Evolutionary conservation across 139 green algal genomes (phyloP).

Genomic region (Marvania coccoides): DNA sequence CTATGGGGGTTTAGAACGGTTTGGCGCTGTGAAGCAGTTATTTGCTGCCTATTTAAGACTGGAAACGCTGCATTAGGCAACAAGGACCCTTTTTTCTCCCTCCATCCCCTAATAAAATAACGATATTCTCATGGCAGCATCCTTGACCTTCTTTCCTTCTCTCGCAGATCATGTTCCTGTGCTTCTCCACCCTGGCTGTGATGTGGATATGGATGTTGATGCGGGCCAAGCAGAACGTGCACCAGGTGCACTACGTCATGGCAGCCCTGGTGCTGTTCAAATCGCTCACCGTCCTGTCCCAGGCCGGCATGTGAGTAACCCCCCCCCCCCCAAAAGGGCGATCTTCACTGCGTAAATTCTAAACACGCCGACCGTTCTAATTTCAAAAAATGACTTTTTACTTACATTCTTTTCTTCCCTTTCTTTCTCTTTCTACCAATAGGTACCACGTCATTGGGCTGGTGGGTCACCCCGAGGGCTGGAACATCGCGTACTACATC

Average conservation of each 20-base stretch:
- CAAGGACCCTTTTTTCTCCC: too few relatives aligned
- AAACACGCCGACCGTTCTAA: too few relatives aligned
- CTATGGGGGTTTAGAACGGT: too few relatives aligned
- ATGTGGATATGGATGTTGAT: conserved; percentile 60
- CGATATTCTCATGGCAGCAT: not conserved
- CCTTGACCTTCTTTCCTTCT: not conserved
- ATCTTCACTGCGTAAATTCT: too few relatives aligned
- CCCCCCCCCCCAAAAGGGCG: too few relatives aligned
- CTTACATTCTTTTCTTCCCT: too few relatives aligned
- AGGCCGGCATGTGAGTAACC: conserved; percentile 11
- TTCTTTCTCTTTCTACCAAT: too few relatives aligned
- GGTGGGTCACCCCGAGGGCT: conserved; percentile 74
- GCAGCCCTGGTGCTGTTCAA: conserved; percentile 77
- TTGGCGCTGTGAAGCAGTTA: too few relatives aligned
- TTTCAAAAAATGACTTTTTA: too few relatives aligned
- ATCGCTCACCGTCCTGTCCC: conserved; percentile 74
- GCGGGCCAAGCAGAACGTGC: conserved; percentile 33
- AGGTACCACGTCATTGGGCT: conserved; percentile 76
- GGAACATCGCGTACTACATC: conserved; percentile 92
- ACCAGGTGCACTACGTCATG: conserved; percentile 95
- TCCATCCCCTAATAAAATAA: too few relatives aligned
- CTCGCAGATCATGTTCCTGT: conserved; percentile 70
- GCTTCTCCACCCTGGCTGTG: conserved; percentile 49
- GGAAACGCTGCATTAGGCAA: too few relatives aligned
- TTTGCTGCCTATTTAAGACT: too few relatives aligned